phyloP scores from a whole-genome alignment of 2,329 filamentous ascomycete genomes.

The Penicillium sp. region DNA sequence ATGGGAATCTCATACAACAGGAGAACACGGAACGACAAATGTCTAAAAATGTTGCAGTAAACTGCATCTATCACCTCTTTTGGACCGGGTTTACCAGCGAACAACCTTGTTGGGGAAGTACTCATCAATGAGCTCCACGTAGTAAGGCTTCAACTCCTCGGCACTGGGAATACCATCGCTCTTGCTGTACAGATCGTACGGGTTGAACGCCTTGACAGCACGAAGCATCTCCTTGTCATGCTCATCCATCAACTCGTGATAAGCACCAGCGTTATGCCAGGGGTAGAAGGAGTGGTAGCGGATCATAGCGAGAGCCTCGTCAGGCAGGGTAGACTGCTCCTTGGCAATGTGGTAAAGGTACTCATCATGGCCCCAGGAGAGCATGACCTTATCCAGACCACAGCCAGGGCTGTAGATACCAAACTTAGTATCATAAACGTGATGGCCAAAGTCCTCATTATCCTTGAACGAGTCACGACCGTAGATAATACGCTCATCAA shows the following conservation, averaged over 20 bases:
- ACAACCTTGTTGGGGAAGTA: slow-evolving; percentile 73
- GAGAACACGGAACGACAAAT: slow-evolving; percentile 7
- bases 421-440: slow-evolving; percentile 74
- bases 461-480: slow-evolving; percentile 72
- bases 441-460: slow-evolving; percentile 76
- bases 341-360: slow-evolving; percentile 78
- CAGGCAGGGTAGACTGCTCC: slow-evolving; percentile 77
- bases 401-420: slow-evolving; percentile 83
- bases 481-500: slow-evolving; percentile 78
- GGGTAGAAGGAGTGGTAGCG: slow-evolving; percentile 92
- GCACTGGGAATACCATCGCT: slow-evolving; percentile 78
- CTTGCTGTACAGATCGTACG: slow-evolving; percentile 92
- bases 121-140: slow-evolving; percentile 75
- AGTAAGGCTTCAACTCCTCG: slow-evolving; percentile 80
- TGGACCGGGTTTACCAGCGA: slow-evolving; percentile 63
- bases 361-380: slow-evolving; percentile 74
- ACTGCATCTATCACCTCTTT: neutral
- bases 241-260: slow-evolving; percentile 80
- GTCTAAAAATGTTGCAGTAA: slow-evolving; percentile 5
- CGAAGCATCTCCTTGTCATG: slow-evolving; percentile 80
- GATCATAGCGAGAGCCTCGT: slow-evolving; percentile 89
- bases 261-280: slow-evolving; percentile 84
- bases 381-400: slow-evolving; percentile 85
- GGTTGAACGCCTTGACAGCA: slow-evolving; percentile 85
- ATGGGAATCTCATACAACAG: slow-evolving; percentile 31